Percentiles rank a stretch among this genome's conserved stretches.
phyloP scores from a whole-genome alignment of 495 filamentous ascomycete species.

The Lasiosphaeria ovina region DNA sequence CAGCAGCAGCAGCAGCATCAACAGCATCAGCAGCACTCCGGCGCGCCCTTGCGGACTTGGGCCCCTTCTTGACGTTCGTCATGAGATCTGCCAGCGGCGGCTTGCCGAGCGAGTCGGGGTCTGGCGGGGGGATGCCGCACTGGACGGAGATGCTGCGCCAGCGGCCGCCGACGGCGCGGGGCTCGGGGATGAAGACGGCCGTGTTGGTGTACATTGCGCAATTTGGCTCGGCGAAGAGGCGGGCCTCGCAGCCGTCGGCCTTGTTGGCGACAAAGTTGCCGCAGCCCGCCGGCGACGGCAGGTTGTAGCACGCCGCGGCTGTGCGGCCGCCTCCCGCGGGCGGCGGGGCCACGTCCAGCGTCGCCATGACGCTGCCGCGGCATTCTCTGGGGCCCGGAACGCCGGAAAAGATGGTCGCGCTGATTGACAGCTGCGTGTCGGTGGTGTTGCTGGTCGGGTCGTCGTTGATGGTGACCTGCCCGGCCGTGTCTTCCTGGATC shows the following conservation, averaged over 20 bases:
- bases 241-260: constrained; percentile 39
- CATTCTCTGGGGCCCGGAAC: constrained; percentile 38
- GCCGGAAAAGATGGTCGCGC: constrained; percentile 36
- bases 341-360: constrained; percentile 28
- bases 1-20: background rate
- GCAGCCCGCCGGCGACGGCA: constrained; percentile 34
- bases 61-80: constrained; percentile 10
- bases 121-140: constrained; percentile 32
- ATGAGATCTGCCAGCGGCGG: constrained; percentile 22
- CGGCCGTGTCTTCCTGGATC: constrained; percentile 26
- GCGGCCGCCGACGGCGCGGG: constrained; percentile 32
- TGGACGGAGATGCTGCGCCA: constrained; percentile 37
- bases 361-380: constrained; percentile 31
- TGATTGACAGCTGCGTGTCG: constrained; percentile 28
- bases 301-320: constrained; percentile 32
- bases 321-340: constrained; percentile 14
- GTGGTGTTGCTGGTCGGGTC: constrained; percentile 24
- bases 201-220: constrained; percentile 39
- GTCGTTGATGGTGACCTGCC: constrained; percentile 37
- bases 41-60: background rate
- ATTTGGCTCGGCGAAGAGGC: constrained; percentile 37
- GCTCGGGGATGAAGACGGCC: constrained; percentile 40
- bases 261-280: constrained; percentile 37
- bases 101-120: constrained; percentile 16
- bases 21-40: background rate